Base-by-base conservation (phyloP, 1,284 basidiomycete species). In the Ganoderma multipileum region DNA sequence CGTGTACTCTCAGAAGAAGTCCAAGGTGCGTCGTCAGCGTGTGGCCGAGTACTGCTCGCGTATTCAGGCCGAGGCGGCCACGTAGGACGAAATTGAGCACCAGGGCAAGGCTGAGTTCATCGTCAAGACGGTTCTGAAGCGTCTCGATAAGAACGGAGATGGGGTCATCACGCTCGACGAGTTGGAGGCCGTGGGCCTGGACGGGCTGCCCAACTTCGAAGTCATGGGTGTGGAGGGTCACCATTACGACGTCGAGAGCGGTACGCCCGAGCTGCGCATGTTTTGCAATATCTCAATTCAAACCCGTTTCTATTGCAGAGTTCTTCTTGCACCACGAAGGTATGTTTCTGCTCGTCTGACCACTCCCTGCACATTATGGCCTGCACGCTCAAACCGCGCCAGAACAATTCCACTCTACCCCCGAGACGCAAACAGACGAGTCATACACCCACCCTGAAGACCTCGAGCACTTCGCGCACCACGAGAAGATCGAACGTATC, bases 351-450 rank as follows among this genome's bases (percentile, higher is more conserved):
- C 11, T 65, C 30, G 12, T 36, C 3, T 50, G 23, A 14, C 11
- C 26, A 30, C 28, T 47, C 59, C 54, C 57, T 33, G 58, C 55
- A 64, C 65, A 67, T 47, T 30, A 44, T 63, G 44, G 39, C 54
- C 14, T 14, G 9, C 36, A 8, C 42, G 47, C 47, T 12, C 50
- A 5, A 33, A 38, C 14, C 3, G 18, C 18, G 42, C 59, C 77
- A 91, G 94, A 98, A 84, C 83, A 95, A 80, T 98, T 88, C 85
- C 97, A 99, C 83, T 93, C 87, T 33, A 98, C 96, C 28, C 96
- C 96, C 0, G 97, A 99, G 79, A 98, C 97, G 0, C 97, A 99
- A 81, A 96, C 95, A 0, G 97, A 98, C 78, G 95, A 96, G 75
- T 87, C 95, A 0, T 99, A 99, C 83, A 93, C 80, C 69, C 97